Percentiles rank a stretch among this genome's conserved stretches.
Evolutionary conservation across 768 basidiomycete genomes (phyloP).

Genomic region (Pisolithus tinctorius): DNA sequence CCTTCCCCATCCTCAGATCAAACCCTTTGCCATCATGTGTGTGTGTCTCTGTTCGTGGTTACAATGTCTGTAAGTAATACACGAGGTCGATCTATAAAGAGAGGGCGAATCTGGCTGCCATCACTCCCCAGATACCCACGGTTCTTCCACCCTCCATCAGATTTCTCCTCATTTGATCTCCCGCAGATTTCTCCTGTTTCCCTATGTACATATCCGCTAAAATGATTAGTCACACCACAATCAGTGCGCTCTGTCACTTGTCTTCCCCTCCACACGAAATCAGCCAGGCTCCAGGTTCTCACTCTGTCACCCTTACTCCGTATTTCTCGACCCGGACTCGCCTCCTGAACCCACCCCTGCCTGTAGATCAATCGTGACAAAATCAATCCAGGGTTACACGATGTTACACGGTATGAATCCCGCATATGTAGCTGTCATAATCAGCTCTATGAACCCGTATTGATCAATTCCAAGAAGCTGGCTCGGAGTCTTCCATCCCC

Average conservation of each 20-base stretch:
- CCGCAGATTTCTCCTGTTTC: constrained; percentile 1
- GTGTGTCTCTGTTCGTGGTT: neutral
- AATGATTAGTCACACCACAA: no score
- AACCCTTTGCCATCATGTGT: neutral
- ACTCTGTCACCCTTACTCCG: neutral
- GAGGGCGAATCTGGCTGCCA: neutral
- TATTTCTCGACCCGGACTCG: neutral
- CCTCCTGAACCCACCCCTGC: neutral
- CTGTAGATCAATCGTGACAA: neutral
- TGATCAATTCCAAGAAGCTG: no score
- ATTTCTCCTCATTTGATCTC: constrained; percentile 9
- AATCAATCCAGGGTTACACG: no score
- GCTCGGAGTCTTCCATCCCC: no score
- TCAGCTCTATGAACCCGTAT: no score
- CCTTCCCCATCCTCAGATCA: neutral
- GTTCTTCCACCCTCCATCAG: constrained; percentile 9
- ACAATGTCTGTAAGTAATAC: neutral
- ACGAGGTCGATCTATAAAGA: neutral
- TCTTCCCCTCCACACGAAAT: neutral
- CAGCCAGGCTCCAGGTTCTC: neutral
- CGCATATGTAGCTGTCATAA: no score
- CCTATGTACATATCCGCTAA: neutral
- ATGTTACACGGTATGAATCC: no score
- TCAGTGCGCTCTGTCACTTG: neutral
- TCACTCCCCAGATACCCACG: neutral